These are phyloP conservation scores for Onygenales sp. DNA, from an alignment of 2,329 filamentous ascomycete species.

Conservation along the genomic window DNA sequence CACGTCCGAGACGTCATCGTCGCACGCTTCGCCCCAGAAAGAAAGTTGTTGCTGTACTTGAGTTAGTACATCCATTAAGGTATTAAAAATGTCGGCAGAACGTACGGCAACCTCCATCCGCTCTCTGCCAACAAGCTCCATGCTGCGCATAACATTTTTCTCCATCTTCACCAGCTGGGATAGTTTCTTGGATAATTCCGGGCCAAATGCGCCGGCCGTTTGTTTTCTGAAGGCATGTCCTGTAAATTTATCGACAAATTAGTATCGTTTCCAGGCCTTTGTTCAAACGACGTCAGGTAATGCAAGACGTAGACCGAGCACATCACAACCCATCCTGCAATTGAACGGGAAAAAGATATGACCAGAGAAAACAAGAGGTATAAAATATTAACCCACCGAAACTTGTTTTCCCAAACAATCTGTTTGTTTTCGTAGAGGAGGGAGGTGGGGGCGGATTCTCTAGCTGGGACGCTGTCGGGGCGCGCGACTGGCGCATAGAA, in stretches of 20 bases:
- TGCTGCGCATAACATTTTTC: constrained; percentile 99
- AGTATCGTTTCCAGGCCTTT: not conserved
- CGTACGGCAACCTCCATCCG: constrained; percentile 96
- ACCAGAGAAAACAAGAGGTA: not conserved
- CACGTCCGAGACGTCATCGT: constrained; percentile 97
- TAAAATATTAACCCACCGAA: constrained; percentile 57
- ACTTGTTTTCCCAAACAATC: constrained; percentile 77
- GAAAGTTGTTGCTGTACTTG: constrained; percentile 83
- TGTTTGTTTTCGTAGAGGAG: constrained; percentile 81
- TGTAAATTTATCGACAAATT: constrained; percentile 18
- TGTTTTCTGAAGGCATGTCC: constrained; percentile 54
- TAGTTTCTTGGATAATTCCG: constrained; percentile 94
- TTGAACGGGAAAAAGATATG: not conserved
- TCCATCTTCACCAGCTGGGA: constrained; percentile 99
- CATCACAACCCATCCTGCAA: constrained; percentile 3
- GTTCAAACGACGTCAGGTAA: no score
- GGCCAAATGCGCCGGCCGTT: constrained; percentile 47
- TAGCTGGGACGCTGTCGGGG: constrained; percentile 82
- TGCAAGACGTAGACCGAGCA: not conserved
- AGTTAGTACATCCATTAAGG: constrained; percentile 12
- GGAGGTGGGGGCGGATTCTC: constrained; percentile 89
- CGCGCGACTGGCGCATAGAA: constrained; percentile 94
- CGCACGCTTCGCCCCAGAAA: constrained; percentile 89
- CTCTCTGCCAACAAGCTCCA: constrained; percentile 90
- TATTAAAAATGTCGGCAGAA: constrained; percentile 14